phyloP scores from a whole-genome alignment of 805 yeast species.

The Brettanomyces custersianus region DNA sequence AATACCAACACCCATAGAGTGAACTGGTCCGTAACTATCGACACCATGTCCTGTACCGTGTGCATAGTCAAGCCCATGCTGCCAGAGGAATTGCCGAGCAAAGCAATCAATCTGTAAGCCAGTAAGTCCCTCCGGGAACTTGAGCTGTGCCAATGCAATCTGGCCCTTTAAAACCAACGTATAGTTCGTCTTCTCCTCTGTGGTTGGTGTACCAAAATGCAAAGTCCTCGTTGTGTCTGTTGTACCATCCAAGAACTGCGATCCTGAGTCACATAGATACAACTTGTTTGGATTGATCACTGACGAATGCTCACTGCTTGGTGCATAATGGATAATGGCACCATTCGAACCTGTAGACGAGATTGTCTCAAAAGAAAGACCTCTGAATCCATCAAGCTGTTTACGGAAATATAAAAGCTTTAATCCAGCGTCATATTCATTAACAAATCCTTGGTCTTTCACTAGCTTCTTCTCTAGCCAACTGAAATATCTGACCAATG shows the following conservation, averaged over 20 bases:
- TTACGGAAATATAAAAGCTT: slow-evolving; percentile 48
- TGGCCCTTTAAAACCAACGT: slow-evolving; percentile 54
- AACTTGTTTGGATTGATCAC: slow-evolving; percentile 44
- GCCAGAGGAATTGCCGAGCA: slow-evolving; percentile 54
- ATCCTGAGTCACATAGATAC: slow-evolving; percentile 51
- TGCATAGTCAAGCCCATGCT: slow-evolving; percentile 45
- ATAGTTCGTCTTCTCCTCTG: slow-evolving; percentile 39
- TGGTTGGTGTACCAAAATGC: slow-evolving; percentile 40
- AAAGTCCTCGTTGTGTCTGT: slow-evolving; percentile 57
- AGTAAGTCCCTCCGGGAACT: slow-evolving; percentile 47
- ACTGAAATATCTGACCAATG: slow-evolving; percentile 42
- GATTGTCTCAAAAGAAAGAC: slow-evolving; percentile 66
- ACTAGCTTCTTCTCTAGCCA: slow-evolving; percentile 47
- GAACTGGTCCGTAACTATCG: slow-evolving; percentile 53
- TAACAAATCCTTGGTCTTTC: slow-evolving; percentile 35
- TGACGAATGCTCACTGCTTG: slow-evolving; percentile 33
- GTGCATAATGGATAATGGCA: slow-evolving; percentile 69
- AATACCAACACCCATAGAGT: slow-evolving; percentile 57
- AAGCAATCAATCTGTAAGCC: slow-evolving; percentile 47
- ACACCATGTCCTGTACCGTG: slow-evolving; percentile 64
- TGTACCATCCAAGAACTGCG: slow-evolving; percentile 55
- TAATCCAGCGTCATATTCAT: slow-evolving; percentile 59
- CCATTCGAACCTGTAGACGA: slow-evolving; percentile 72
- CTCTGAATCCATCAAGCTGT: slow-evolving; percentile 43
- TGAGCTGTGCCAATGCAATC: slow-evolving; percentile 37